Percentiles rank a stretch among this genome's conserved stretches.
Evolutionary conservation across 257 asterid genomes (phyloP).

Genomic region (Nicotiana paniculata): DNA sequence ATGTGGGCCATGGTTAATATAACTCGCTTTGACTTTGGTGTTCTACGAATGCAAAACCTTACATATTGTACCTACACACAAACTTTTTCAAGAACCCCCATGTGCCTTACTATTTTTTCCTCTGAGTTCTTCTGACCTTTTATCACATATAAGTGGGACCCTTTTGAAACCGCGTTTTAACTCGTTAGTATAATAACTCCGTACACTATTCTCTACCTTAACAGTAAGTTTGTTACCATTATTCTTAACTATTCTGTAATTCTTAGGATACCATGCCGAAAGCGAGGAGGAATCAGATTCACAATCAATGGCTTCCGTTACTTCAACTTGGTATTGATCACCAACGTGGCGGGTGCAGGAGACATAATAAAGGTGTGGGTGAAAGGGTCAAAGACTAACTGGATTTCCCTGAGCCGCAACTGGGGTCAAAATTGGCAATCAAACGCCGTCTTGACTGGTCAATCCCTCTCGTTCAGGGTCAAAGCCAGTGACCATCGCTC

Average conservation of each 20-base stretch:
- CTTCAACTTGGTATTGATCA: slow-evolving; percentile 24
- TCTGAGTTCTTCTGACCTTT: not conserved
- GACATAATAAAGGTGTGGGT: slow-evolving; percentile 22
- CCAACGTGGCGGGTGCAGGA: slow-evolving; percentile 30
- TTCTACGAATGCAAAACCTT: not conserved
- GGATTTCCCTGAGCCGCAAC: slow-evolving; percentile 24
- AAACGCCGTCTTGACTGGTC: slow-evolving; percentile 14
- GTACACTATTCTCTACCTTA: not conserved
- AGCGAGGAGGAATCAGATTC: slow-evolving; percentile 28
- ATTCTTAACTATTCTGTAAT: not conserved
- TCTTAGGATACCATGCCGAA: slow-evolving; percentile 23
- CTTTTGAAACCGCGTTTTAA: not conserved
- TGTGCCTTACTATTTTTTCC: not conserved
- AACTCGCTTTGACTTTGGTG: not conserved
- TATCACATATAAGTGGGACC: not conserved
- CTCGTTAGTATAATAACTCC: not conserved
- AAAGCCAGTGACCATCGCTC: slow-evolving; percentile 23
- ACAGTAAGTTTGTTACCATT: not conserved
- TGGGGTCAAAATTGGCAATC: slow-evolving; percentile 37
- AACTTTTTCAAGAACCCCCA: not conserved
- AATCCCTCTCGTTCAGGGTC: slow-evolving; percentile 25
- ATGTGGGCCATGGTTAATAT: not conserved
- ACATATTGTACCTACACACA: not conserved
- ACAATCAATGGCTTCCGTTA: slow-evolving; percentile 26
- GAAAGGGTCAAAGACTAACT: slow-evolving; percentile 21